phyloP scores from a whole-genome alignment of 73 alveolate genomes.

The Paramecium octaurelia region DNA sequence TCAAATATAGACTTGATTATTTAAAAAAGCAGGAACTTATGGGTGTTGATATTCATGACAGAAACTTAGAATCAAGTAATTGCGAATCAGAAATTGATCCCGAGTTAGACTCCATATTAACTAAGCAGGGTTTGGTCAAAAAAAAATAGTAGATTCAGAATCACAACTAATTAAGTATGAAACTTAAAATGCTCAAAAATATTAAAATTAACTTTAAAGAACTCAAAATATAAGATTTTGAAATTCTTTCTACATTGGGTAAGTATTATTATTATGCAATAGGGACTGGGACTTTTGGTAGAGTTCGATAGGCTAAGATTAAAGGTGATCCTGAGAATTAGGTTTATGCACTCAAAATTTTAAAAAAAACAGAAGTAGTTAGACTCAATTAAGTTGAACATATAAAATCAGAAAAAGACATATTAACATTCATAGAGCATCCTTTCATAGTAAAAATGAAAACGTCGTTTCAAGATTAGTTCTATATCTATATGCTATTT shows the following conservation, averaged over 20 bases:
- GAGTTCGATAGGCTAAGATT: constrained; percentile 89
- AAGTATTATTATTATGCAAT: constrained; percentile 38
- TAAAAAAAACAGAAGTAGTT: constrained; percentile 91
- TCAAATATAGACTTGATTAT: constrained; percentile 18
- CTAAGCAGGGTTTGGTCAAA: constrained; percentile 21
- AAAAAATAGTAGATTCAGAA: neutral
- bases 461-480: constrained; percentile 74
- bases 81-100: constrained; percentile 34
- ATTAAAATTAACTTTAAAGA: constrained; percentile 17
- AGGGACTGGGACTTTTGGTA: constrained; percentile 94
- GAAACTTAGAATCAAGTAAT: constrained; percentile 1
- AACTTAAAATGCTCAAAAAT: neutral
- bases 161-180: neutral
- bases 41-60: constrained; percentile 46
- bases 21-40: constrained; percentile 4
- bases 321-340: constrained; percentile 66
- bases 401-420: constrained; percentile 65
- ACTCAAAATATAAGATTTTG: constrained; percentile 60
- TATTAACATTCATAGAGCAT: constrained; percentile 41
- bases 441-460: constrained; percentile 68
- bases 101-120: neutral
- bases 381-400: constrained; percentile 81
- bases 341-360: constrained; percentile 94
- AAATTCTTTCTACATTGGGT: constrained; percentile 79
- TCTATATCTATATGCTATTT: constrained; percentile 82